Conservation (phyloP, 371 early-diverging fungal genomes). For the Blyttiomyces sp. region DNA sequence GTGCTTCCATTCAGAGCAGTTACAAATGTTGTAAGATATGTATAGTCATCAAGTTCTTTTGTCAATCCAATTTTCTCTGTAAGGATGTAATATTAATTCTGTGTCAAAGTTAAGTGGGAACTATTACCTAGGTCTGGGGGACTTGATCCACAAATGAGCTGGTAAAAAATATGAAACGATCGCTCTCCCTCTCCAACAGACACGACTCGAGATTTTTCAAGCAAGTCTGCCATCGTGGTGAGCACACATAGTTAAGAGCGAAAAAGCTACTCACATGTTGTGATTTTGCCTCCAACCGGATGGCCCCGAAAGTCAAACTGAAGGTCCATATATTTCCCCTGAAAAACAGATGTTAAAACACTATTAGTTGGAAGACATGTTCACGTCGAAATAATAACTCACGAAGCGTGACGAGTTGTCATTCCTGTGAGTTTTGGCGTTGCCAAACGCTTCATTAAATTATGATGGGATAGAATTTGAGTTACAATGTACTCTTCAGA, state of each 20-base stretch:
- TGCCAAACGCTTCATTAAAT: slow-evolving; percentile 99
- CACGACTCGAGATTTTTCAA: slow-evolving; percentile 76
- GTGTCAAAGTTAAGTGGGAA: too few species aligned
- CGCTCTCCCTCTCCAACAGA: slow-evolving; percentile 92
- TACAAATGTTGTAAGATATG: too few species aligned
- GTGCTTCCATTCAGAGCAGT: too few species aligned
- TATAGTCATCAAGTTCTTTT: too few species aligned
- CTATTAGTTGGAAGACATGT: not conserved
- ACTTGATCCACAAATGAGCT: slow-evolving; percentile 51
- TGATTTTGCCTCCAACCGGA: slow-evolving; percentile 96
- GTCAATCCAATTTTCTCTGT: too few species aligned
- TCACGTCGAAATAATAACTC: slow-evolving; percentile 25
- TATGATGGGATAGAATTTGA: too few species aligned
- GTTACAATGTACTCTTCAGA: too few species aligned
- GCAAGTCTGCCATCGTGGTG: too few species aligned
- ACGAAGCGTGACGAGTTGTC: slow-evolving; percentile 98
- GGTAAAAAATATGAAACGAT: slow-evolving; percentile 95
- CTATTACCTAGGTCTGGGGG: slow-evolving; percentile 23
- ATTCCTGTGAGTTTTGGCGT: slow-evolving; percentile 98
- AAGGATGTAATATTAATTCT: too few species aligned
- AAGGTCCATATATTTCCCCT: slow-evolving; percentile 99
- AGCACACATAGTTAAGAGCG: too few species aligned
- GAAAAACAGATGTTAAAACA: not conserved
- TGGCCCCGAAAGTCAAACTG: slow-evolving; percentile 84
- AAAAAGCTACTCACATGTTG: too few species aligned